Conservation (phyloP, 768 basidiomycete species). For the Heimioporus sp. region DNA sequence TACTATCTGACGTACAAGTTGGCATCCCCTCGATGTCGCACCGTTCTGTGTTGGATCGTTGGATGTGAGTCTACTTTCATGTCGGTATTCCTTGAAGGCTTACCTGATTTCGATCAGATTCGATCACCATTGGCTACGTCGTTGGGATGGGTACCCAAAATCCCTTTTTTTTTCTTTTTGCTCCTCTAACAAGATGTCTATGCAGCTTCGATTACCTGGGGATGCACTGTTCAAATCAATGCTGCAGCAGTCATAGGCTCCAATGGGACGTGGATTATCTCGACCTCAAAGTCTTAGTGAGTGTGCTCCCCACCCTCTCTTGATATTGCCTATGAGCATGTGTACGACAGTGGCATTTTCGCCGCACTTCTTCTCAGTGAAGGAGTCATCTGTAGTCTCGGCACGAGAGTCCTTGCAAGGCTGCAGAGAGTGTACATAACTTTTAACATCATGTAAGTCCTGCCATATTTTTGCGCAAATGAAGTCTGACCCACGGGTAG, state of each 20-base stretch:
- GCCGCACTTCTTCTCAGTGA: constrained; percentile 57
- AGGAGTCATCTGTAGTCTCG: constrained; percentile 62
- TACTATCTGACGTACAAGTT: too few relatives aligned
- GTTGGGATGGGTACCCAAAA: constrained; percentile 32
- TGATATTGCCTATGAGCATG: constrained; percentile 35
- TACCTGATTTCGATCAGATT: constrained; percentile 25
- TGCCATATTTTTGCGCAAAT: neutral
- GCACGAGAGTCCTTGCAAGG: constrained; percentile 61
- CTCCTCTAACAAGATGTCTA: neutral
- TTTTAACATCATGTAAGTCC: constrained; percentile 38
- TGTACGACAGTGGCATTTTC: constrained; percentile 55
- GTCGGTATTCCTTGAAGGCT: neutral
- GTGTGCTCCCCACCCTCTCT: constrained; percentile 31
- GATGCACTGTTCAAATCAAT: constrained; percentile 58
- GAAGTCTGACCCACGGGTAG: neutral
- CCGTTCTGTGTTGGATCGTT: too few relatives aligned
- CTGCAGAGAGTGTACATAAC: constrained; percentile 54
- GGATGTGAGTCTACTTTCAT: constrained; percentile 12
- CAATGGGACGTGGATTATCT: constrained; percentile 34
- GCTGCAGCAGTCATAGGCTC: constrained; percentile 58
- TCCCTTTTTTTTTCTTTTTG: neutral
- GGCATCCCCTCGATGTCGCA: too few relatives aligned
- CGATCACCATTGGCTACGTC: constrained; percentile 52
- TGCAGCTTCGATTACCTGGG: constrained; percentile 62
- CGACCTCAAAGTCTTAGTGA: constrained; percentile 43